Conservation (phyloP, 169 alveolate species). For the Plasmodium cynomolgi region DNA sequence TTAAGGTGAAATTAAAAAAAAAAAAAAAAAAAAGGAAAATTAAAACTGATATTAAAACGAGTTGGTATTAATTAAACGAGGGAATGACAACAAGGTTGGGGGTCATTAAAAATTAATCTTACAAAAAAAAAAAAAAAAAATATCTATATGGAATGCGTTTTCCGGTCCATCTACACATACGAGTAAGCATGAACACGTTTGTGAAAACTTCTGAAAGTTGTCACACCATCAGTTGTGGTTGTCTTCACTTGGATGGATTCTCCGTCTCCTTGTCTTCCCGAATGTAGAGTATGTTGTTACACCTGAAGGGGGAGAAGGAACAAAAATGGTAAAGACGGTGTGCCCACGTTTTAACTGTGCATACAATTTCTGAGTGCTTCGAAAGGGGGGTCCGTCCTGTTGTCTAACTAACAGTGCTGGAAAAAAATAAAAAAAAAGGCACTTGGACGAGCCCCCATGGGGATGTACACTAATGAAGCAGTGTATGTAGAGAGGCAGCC, state of each 20-base stretch:
- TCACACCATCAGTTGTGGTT: background rate
- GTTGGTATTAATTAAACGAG: background rate
- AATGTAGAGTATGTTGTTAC: conserved; percentile 90
- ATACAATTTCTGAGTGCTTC: background rate
- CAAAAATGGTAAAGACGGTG: background rate
- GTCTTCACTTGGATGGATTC: conserved; percentile 65
- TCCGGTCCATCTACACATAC: background rate
- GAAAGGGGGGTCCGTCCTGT: background rate
- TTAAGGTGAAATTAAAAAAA: no score
- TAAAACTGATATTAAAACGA: background rate
- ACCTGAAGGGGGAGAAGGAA: conserved; percentile 71
- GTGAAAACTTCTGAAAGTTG: background rate
- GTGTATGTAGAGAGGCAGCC: background rate
- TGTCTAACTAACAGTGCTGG: background rate
- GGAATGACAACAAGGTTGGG: background rate
- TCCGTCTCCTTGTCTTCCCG: conserved; percentile 86
- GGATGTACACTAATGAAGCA: background rate
- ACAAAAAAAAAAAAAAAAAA: no score
- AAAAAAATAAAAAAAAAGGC: background rate
- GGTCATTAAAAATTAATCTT: background rate
- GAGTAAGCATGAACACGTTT: background rate
- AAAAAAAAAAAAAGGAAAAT: no score
- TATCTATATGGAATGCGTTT: background rate
- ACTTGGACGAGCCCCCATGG: background rate
- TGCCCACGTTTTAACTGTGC: background rate